Percentiles rank a stretch among this genome's conserved stretches.
Evolutionary conservation across 257 asterid genomes (phyloP).

Genomic region (Salvia splendens): DNA sequence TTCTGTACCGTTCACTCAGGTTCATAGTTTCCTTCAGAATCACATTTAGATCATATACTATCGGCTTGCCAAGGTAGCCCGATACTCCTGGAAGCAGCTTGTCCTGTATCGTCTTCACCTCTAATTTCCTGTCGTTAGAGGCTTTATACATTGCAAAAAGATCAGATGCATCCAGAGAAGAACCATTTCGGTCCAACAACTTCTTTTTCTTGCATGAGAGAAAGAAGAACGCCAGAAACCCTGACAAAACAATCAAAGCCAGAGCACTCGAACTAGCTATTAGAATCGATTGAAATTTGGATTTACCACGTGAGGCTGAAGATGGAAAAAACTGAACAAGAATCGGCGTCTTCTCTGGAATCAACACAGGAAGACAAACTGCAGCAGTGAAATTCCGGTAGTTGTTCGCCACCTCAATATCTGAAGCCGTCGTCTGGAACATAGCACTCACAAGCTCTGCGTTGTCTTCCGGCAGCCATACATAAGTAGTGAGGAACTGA

Average conservation of each 20-base stretch:
- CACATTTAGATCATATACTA: slow-evolving; percentile 50
- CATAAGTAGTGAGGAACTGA: slow-evolving; percentile 59
- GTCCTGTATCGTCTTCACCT: slow-evolving; percentile 44
- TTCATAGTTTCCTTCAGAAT: slow-evolving; percentile 66
- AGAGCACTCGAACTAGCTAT: slow-evolving; percentile 37
- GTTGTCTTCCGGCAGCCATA: slow-evolving; percentile 71
- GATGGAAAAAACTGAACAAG: slow-evolving; percentile 42
- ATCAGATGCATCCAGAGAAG: slow-evolving; percentile 41
- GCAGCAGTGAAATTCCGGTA: slow-evolving; percentile 60
- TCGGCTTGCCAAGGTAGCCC: slow-evolving; percentile 65
- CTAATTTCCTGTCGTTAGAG: slow-evolving; percentile 32
- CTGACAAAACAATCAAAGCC: slow-evolving; percentile 38
- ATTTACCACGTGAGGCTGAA: slow-evolving; percentile 31
- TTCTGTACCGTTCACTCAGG: slow-evolving; percentile 47
- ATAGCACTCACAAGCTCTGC: slow-evolving; percentile 47
- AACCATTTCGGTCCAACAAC: slow-evolving; percentile 31
- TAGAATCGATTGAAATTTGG: slow-evolving; percentile 37
- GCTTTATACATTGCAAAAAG: slow-evolving; percentile 32
- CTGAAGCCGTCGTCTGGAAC: slow-evolving; percentile 52
- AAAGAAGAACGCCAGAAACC: slow-evolving; percentile 32
- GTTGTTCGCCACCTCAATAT: slow-evolving; percentile 52
- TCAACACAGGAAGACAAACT: slow-evolving; percentile 55
- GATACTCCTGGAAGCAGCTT: slow-evolving; percentile 80
- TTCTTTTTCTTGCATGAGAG: slow-evolving; percentile 42
- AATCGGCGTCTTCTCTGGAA: slow-evolving; percentile 51